Evolutionary conservation across 1,139 yeast species (phyloP), one percentile per base, ranked within the genome.

Genomic region (Yamadazyma blattariae): DNA sequence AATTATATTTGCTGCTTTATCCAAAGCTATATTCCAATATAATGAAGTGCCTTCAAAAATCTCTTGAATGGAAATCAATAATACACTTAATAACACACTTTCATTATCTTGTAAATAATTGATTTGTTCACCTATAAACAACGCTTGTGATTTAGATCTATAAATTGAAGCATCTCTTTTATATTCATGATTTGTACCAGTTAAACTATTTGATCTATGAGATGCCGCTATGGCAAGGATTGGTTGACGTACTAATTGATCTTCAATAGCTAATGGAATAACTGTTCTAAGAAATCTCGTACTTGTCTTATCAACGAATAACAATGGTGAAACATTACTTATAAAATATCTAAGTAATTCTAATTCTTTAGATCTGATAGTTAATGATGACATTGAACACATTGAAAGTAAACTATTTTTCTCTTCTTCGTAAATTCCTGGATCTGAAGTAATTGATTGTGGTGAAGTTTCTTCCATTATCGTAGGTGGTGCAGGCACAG

Each of bases 271-370:
- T 14, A 47, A 38, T 2, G 56, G 56, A 7, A 51, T 41, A 5
- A 51, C 51, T 2, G 54, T 50, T 14, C 38, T 28, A 4, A 51
- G 29, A 25, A 51, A 51, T 15, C 42, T 33, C 17, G 51, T 47
- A 21, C 52, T 43, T 17, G 56, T 45, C 29, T 48, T 47, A 31
- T 51, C 55, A 7, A 43, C 53, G 35, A 51, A 51, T 13, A 51
- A 33, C 5, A 50, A 30, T 19, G 44, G 33, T 5, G 53, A 45
- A 4, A 51, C 53, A 21, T 50, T 49, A 15, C 41, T 41, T 14
- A 51, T 47, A 32, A 51, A 51, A 32, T 46, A 50, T 21, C 33
- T 32, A 15, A 51, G 22, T 7, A 51, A 37, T 14, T 41, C 47
- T 11, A 42, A 18, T 21, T 51, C 51, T 28, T 37, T 38, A 5